Evolutionary conservation across 805 yeast genomes (phyloP), one percentile per base, ranked within the genome.

Genomic region (Yamadazyma akitaensis): DNA sequence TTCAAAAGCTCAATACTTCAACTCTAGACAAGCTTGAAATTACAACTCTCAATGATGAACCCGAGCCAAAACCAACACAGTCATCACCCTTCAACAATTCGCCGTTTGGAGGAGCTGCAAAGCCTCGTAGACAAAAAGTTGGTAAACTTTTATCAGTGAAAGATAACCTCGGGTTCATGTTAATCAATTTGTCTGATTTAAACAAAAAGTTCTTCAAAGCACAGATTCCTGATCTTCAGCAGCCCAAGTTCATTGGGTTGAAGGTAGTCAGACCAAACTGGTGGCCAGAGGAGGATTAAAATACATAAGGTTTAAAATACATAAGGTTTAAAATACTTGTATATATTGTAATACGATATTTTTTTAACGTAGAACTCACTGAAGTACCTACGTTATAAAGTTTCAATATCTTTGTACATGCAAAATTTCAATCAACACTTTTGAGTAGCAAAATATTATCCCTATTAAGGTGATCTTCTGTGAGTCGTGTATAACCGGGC

Each of bases 151-250:
- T 90, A 2, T 67, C 82, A 1, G 61, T 75, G 2, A 62, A 77
- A 19, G 85, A 80, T 2, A 79, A 82, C 50, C 59, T 77, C 19
- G 96, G 96, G 0, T 73, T 89, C 11, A 84, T 88, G 4, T 63
- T 83, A 38, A 71, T 87, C 12, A 74, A 65, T 31, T 56, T 71
- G 43, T 67, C 67, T 4, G 73, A 72, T 75, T 51, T 68, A 64
- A 48, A 84, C 70, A 58, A 74, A 66, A 61, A 69, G 68, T 19
- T 62, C 45, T 61, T 65, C 63, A 49, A 67, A 58, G 28, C 67
- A 51, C 55, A 61, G 38, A 40, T 66, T 2, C 67, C 65, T 2
- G 47, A 51, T 48, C 41, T 57, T 5, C 48, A 55, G 3, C 58
- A 57, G 2, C 43, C 62, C 5, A 56, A 56, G 34, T 53, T 53